Evolutionary conservation across 2,329 filamentous ascomycete species (phyloP).

Genomic region (Venturia pyrina): DNA sequence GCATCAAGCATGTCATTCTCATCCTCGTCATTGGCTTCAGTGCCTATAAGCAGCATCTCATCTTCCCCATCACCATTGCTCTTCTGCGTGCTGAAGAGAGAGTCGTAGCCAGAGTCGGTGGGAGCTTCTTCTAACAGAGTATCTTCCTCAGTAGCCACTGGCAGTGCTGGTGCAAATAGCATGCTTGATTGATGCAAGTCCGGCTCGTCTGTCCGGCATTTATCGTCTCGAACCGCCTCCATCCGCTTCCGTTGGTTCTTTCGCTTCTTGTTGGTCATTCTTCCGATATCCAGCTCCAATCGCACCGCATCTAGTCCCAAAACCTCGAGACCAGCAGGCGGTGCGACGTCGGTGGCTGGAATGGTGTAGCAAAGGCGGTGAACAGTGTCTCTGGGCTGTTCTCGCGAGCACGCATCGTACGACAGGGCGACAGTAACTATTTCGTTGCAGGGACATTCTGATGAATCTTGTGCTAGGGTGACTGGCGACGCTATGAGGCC

Average conservation of each 20-base stretch:
- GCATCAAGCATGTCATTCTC: not conserved
- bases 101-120: not conserved
- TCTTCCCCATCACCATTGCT: not conserved
- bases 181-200: not conserved
- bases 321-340: slow-evolving; percentile 21
- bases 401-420: not conserved
- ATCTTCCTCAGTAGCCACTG: not conserved
- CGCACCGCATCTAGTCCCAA: slow-evolving; percentile 21
- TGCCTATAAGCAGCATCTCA: not conserved
- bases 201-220: not conserved
- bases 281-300: slow-evolving; percentile 15
- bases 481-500: slow-evolving; percentile 19
- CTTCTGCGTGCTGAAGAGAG: slow-evolving; percentile 12
- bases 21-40: not conserved
- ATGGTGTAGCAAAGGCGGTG: slow-evolving; percentile 17
- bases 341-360: slow-evolving; percentile 20
- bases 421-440: not conserved
- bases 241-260: not conserved
- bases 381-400: slow-evolving; percentile 17
- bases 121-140: not conserved
- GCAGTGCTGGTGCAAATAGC: not conserved
- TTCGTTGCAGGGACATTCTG: not conserved
- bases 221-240: not conserved
- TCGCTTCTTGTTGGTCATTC: not conserved
- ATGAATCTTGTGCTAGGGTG: not conserved